Conservation (phyloP, 441 rosid genomes). For the Breynia disticha region DNA sequence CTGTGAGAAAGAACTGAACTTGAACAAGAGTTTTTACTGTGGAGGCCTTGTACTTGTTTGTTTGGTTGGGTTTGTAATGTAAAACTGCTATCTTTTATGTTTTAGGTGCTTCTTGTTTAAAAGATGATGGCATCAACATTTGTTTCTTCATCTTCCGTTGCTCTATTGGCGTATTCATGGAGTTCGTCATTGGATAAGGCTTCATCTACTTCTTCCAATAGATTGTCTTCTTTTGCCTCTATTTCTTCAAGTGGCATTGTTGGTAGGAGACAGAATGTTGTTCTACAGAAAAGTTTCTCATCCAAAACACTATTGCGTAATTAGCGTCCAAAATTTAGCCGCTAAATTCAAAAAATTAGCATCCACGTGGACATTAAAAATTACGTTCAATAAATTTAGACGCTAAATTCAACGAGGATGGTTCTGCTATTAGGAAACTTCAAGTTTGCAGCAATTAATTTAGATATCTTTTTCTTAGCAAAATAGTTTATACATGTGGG, state of each 20-base stretch:
- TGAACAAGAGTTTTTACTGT: neutral
- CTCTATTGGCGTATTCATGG: slow-evolving; percentile 48
- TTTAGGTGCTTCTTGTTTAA: neutral
- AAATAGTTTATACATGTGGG: neutral
- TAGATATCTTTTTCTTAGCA: neutral
- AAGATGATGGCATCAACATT: slow-evolving; percentile 51
- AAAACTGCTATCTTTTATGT: neutral
- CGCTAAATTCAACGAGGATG: slow-evolving; percentile 95
- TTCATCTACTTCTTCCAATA: slow-evolving; percentile 40
- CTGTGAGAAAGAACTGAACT: neutral
- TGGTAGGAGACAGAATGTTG: slow-evolving; percentile 35
- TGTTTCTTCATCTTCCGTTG: slow-evolving; percentile 52
- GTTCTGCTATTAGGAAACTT: slow-evolving; percentile 70
- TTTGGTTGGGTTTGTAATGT: neutral
- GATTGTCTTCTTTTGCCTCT: slow-evolving; percentile 59
- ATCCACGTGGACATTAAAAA: too few species aligned
- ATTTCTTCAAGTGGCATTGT: slow-evolving; percentile 37
- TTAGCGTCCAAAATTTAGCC: too few species aligned
- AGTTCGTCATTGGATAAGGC: slow-evolving; percentile 42
- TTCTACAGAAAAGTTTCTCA: slow-evolving; percentile 31
- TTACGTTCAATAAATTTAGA: too few species aligned
- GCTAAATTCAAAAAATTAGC: too few species aligned
- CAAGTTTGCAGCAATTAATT: slow-evolving; percentile 27
- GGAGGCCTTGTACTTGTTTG: neutral
- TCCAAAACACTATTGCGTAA: too few species aligned